These are phyloP conservation scores for Stromatinia cepivora DNA, from an alignment of 2,329 filamentous ascomycete genomes.

Conservation along the genomic window DNA sequence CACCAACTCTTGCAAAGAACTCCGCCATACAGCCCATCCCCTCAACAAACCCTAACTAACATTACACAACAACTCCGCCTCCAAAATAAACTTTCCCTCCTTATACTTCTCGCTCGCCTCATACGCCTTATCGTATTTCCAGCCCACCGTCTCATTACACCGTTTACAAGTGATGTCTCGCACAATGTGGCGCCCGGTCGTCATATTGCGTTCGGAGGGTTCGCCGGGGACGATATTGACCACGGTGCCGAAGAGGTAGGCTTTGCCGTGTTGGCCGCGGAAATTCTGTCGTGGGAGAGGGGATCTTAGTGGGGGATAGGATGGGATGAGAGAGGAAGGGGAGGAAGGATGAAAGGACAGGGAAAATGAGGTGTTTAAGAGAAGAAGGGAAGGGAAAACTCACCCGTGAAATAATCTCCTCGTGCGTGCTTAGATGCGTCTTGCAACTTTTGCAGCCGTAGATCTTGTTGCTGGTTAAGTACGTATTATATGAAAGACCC, in stretches of 20 bases:
- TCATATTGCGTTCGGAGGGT: slow-evolving; percentile 95
- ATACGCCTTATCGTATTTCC: slow-evolving; percentile 99
- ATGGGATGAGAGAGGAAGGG: slow-evolving; percentile 2
- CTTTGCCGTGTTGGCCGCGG: slow-evolving; percentile 96
- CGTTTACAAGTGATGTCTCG: slow-evolving; percentile 89
- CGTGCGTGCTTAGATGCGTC: slow-evolving; percentile 89
- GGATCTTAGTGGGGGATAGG: neutral
- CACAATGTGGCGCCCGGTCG: slow-evolving; percentile 90
- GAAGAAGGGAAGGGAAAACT: slow-evolving; percentile 41
- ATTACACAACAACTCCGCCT: slow-evolving; percentile 83
- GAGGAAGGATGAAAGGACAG: neutral
- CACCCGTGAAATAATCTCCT: slow-evolving; percentile 94
- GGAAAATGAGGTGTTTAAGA: neutral
- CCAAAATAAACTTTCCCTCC: slow-evolving; percentile 96
- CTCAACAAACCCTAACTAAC: slow-evolving; percentile 52
- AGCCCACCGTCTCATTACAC: slow-evolving; percentile 90
- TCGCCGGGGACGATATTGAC: slow-evolving; percentile 87
- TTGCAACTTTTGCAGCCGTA: slow-evolving; percentile 96
- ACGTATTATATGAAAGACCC: slow-evolving; percentile 90
- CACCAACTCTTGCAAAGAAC: too few relatives aligned
- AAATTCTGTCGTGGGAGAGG: slow-evolving; percentile 68
- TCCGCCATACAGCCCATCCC: neutral
- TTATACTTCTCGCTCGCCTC: slow-evolving; percentile 95
- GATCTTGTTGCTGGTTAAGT: slow-evolving; percentile 82
- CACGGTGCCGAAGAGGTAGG: slow-evolving; percentile 91